Base-by-base conservation (phyloP, 352 stramenopile species). In the Aphanomyces stellatus region DNA sequence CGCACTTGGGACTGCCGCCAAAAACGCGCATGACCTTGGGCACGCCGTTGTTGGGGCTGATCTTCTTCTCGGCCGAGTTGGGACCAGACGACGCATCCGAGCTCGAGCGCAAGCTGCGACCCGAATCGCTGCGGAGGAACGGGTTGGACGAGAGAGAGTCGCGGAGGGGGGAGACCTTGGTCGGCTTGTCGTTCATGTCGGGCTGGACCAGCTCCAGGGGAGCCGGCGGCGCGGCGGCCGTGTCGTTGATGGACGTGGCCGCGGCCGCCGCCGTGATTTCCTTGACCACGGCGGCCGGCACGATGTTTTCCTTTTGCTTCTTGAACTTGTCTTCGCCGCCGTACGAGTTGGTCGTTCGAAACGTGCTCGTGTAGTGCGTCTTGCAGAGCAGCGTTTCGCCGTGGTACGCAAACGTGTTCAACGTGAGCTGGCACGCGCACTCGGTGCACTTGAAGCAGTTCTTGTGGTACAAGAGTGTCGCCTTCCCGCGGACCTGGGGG, bases 361-460 rank as follows among this genome's bases (percentile, higher is more conserved):
- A 74, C 40, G 61, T 56, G 34, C 64, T 42, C 30, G 71, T 62
- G 53, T 72, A 74, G 60, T 74, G 70, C n/a, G 56, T 72, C 65
- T 74, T 72, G 66, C 70, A 74, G 22, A 72, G 65, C 17, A 74
- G 51, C 31, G 37, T 65, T 19, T 66, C 62, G 41, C 49, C 60
- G 15, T 70, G 62, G 24, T 63, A 63, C 27, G 70, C 65, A 40
- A 74, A 74, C 31, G 70, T 73, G 31, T 70, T 69, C 17, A 74
- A 60, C 51, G 70, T 72, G 24, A 74, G 66, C 60, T 72, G 65
- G 8, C 62, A 60, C 10, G 70, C 70, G 51, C 70, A 74, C 25
- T 74, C 41, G 33, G 55, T 30, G 56, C 70, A 74, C 61, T 73
- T 73, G 62, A 74, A 74, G 62, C 70, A 74, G 19, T 22, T 51